Evolutionary conservation across 176 grass and related monocot genomes (phyloP), one percentile per base, ranked within the genome.

Genomic region (Ensete ventricosum): DNA sequence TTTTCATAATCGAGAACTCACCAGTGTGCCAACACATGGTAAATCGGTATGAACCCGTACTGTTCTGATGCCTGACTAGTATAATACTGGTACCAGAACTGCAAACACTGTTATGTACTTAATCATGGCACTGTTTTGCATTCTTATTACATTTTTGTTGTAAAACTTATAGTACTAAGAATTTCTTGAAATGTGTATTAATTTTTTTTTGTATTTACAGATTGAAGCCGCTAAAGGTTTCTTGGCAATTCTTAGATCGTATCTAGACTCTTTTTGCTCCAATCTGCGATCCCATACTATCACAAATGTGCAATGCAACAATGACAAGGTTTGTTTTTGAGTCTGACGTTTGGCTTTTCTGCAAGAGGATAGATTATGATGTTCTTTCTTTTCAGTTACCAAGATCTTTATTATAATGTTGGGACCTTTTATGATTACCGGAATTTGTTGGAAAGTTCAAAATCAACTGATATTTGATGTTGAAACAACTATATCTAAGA

Each of bases 141-240:
- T 43, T 43, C 4, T 43, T 43, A 43, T 43, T 43, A 6, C 3
- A 4, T 43, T 43, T 43, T 43, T 43, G 4, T 43, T 43, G 34
- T 43, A 43, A 43, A 43, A 43, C 67, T 51, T 14, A 17, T 53
- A 17, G 16, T 54, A 22, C 65, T 25, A 25, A 25, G 24, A 25
- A 62, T 25, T 34, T 16, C 24, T 55, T 80, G 34, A 43, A 43
- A 43, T 43, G 4, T 0, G 3, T 43, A 43, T 43, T 43, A 43
- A 6, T 43, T 12, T 79, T 1, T 78, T 72, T 55, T 81, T 85
- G 50, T 81, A 48, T 49, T 58, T 85, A 62, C 83, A 99, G 91
- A 91, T 91, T 63, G 96, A 99, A 91, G 88, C 96, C 7, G 96
- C 96, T 58, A 99, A 99, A 91, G 96, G 88, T 82, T 95, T 99